Base-by-base conservation (phyloP, 192 early-diverging fungal genomes). In the Paraglomus occultum region DNA sequence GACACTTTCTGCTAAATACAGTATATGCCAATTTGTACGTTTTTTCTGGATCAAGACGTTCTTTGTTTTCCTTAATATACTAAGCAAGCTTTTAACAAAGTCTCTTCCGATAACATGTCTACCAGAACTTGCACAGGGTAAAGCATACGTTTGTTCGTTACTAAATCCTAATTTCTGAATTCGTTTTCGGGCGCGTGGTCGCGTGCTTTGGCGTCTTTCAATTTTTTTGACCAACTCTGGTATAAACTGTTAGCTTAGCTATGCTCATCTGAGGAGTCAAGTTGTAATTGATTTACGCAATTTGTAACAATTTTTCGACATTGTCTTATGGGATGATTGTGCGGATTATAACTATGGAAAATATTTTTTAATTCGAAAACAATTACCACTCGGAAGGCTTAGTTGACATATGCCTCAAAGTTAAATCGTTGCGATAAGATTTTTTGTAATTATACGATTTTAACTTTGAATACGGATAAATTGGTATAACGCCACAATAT, bases 281-380 rank as follows among this genome's bases (percentile, higher is more conserved):
- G 3, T 54, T 54, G 31, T 54, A 54, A n/a, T 23, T 54, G 17
- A 54, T 54, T 54, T 54, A 54, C 17, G 52, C 2, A 54, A 54
- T 54, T 54, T 54, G 52, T 54, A n/a, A 17, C 52, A 10, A 54
- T 23, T 54, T 54, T 54, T 18, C n/a, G 52, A 54, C 52, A 54
- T 54, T 54, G 52, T 54, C 3, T 17, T n/a, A 5, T 2, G 52
- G 52, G 9, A 54, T 54, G 31, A 1, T 54, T 54, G 9, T 17
- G 31, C 17, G 17, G 17, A 54, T 23, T 54, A 54, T 54, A 54
- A 54, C 31, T 31, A 31, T 31, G 31, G 31, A 31, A 31, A 31
- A 31, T 31, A 31, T 31, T 31, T 3, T 31, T 31, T 31, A 1
- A 31, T 2, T 31, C 3, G 1, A 31, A 31, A 31, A 31, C 3